Conservation (phyloP, 2,329 filamentous ascomycete genomes). For the Graphium sp. region DNA sequence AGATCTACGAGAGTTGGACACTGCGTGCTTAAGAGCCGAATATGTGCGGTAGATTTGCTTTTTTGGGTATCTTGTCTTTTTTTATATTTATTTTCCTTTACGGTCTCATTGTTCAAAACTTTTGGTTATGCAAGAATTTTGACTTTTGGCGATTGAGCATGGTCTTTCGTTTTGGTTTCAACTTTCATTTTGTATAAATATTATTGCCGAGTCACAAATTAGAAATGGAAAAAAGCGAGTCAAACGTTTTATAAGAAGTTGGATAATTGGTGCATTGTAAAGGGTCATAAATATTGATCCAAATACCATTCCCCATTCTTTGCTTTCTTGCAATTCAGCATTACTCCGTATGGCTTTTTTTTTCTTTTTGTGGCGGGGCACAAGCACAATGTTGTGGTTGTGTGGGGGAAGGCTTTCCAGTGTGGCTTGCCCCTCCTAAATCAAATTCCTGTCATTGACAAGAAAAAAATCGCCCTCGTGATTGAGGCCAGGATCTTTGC, state of each 20-base stretch:
- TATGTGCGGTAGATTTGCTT: slow-evolving; percentile 1
- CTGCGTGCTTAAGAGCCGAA: slow-evolving; percentile 4
- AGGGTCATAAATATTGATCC: too few species aligned
- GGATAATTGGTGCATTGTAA: slow-evolving; percentile 2
- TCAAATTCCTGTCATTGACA: too few species aligned
- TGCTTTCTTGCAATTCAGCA: too few species aligned
- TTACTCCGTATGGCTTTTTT: slow-evolving; percentile 1
- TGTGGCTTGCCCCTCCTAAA: too few species aligned
- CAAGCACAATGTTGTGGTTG: neutral
- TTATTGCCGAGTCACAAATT: too few species aligned
- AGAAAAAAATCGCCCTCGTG: too few species aligned
- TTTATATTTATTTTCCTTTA: slow-evolving; percentile 1
- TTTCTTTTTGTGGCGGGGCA: slow-evolving; percentile 3
- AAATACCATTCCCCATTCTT: too few species aligned
- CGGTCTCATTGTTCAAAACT: neutral
- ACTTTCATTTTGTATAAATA: slow-evolving; percentile 4
- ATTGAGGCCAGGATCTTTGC: too few species aligned
- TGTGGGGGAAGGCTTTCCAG: too few species aligned
- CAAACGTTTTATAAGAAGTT: neutral
- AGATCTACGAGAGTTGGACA: slow-evolving; percentile 2
- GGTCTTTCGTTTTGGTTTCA: slow-evolving; percentile 1
- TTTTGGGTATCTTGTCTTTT: slow-evolving; percentile 3
- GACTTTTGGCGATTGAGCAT: neutral
- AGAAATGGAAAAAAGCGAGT: too few species aligned
- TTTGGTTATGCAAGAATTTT: neutral